Evolutionary conservation across 495 filamentous ascomycete genomes (phyloP).

Genomic region (Penicillium mononematosum): DNA sequence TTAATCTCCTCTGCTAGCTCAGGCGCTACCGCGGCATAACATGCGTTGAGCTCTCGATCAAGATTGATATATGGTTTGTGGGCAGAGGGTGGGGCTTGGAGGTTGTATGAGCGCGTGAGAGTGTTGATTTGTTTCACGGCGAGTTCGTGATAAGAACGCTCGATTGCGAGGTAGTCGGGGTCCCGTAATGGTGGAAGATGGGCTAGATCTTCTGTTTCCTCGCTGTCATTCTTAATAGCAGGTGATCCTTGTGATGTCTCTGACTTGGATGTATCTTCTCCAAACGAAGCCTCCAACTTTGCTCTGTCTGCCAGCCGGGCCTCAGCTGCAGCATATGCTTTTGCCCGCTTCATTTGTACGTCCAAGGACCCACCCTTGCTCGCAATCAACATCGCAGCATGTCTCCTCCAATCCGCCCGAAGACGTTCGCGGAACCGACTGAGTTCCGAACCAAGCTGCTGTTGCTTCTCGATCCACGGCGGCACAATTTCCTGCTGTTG

Average conservation of each 20-base stretch:
- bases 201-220: conserved; percentile 28
- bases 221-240: conserved; percentile 8
- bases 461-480: conserved; percentile 91
- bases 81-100: conserved; percentile 86
- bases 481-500: conserved; percentile 74
- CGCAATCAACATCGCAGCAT: conserved; percentile 77
- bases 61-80: conserved; percentile 92
- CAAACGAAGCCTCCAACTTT: conserved; percentile 49
- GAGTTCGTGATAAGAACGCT: conserved; percentile 74
- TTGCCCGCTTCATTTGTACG: conserved; percentile 69
- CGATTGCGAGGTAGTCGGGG: conserved; percentile 57
- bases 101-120: conserved; percentile 85
- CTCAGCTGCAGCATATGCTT: conserved; percentile 74
- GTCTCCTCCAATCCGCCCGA: conserved; percentile 81
- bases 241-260: conserved; percentile 7
- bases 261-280: conserved; percentile 7
- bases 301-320: conserved; percentile 42
- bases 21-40: conserved; percentile 84
- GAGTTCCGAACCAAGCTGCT: conserved; percentile 72
- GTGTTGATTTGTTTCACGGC: conserved; percentile 76
- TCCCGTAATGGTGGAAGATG: conserved; percentile 45
- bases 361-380: conserved; percentile 77
- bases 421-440: conserved; percentile 70
- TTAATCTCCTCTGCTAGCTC: conserved; percentile 67
- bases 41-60: conserved; percentile 74